A percentile compares a stretch with the other conserved stretches of the same genome.
These are phyloP conservation scores for Penstemon newberryi DNA, from an alignment of 257 asterid genomes.

Conservation along the genomic window DNA sequence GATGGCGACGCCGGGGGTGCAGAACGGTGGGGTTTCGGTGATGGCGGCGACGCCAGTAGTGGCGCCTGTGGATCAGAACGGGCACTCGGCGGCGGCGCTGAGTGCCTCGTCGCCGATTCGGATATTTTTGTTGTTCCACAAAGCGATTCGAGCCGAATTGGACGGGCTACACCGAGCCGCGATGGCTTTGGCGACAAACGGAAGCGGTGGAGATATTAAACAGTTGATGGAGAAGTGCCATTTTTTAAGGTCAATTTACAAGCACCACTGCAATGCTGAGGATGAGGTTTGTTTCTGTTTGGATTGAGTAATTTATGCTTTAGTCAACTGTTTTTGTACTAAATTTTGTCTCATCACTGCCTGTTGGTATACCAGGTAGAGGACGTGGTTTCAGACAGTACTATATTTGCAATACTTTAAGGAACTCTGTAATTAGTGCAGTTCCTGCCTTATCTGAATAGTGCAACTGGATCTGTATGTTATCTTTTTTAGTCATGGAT, in stretches of 20 bases:
- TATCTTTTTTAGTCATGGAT: conserved; percentile 10
- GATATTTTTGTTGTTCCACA: conserved; percentile 75
- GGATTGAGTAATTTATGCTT: conserved; percentile 21
- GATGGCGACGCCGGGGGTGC: conserved; percentile 62
- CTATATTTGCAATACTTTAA: background rate
- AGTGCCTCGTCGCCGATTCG: conserved; percentile 68
- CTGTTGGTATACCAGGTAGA: background rate
- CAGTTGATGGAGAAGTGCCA: conserved; percentile 65
- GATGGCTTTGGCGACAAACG: conserved; percentile 59
- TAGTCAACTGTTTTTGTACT: conserved; percentile 10
- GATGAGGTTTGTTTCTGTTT: conserved; percentile 57
- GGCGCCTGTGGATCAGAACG: conserved; percentile 48
- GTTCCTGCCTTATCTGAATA: background rate
- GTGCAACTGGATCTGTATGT: conserved; percentile 17
- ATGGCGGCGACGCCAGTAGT: conserved; percentile 44
- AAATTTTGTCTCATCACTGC: conserved; percentile 9
- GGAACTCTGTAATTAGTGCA: background rate
- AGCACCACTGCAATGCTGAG: conserved; percentile 93
- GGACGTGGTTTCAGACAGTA: conserved; percentile 7
- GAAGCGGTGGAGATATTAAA: conserved; percentile 60
- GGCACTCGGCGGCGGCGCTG: conserved; percentile 39
- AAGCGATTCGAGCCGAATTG: conserved; percentile 79
- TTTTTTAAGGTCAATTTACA: conserved; percentile 73
- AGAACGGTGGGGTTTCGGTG: conserved; percentile 56
- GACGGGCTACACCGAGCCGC: conserved; percentile 74